Conservation (phyloP, 2,329 filamentous ascomycete genomes). For the Aspergillus thermomutatus region DNA sequence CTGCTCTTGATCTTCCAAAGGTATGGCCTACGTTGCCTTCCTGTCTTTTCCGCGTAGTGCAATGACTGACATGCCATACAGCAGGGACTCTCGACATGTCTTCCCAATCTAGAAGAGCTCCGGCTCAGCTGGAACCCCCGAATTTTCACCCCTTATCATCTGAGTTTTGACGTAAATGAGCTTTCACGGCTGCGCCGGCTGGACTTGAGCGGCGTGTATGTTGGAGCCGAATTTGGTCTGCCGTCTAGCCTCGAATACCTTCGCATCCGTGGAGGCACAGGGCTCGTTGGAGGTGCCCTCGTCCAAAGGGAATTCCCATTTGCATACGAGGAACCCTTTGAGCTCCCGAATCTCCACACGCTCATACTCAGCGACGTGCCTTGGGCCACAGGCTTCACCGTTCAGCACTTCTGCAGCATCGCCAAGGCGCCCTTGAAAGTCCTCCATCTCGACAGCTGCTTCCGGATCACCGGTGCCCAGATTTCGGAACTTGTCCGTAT, state of each 20-base stretch:
- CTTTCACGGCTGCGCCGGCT: slow-evolving; percentile 24
- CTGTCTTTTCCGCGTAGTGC: background rate
- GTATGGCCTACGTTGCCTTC: slow-evolving; percentile 2
- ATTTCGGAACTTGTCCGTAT: slow-evolving; percentile 14
- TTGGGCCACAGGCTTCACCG: slow-evolving; percentile 18
- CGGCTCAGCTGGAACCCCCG: slow-evolving; percentile 27
- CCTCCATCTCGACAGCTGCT: slow-evolving; percentile 28
- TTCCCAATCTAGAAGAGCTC: slow-evolving; percentile 33
- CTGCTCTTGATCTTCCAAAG: slow-evolving; percentile 18
- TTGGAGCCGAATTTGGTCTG: slow-evolving; percentile 19
- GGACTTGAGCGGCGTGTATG: slow-evolving; percentile 25
- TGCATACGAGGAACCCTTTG: slow-evolving; percentile 3
- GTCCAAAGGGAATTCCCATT: slow-evolving; percentile 13
- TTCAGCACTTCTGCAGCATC: slow-evolving; percentile 15
- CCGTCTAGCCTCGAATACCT: slow-evolving; percentile 29
- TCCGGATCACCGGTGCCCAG: slow-evolving; percentile 14
- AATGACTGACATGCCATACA: slow-evolving; percentile 3
- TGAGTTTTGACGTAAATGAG: slow-evolving; percentile 12
- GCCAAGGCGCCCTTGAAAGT: slow-evolving; percentile 20
- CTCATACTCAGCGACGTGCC: slow-evolving; percentile 26
- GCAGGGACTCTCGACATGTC: slow-evolving; percentile 10
- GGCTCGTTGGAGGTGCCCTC: background rate
- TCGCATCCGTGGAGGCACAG: slow-evolving; percentile 22
- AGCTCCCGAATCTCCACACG: slow-evolving; percentile 25
- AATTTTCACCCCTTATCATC: slow-evolving; percentile 14